A percentile compares a stretch with the other conserved stretches of the same genome.
phyloP scores from a whole-genome alignment of 805 yeast species.

The Sugiyamaella marilandica region DNA sequence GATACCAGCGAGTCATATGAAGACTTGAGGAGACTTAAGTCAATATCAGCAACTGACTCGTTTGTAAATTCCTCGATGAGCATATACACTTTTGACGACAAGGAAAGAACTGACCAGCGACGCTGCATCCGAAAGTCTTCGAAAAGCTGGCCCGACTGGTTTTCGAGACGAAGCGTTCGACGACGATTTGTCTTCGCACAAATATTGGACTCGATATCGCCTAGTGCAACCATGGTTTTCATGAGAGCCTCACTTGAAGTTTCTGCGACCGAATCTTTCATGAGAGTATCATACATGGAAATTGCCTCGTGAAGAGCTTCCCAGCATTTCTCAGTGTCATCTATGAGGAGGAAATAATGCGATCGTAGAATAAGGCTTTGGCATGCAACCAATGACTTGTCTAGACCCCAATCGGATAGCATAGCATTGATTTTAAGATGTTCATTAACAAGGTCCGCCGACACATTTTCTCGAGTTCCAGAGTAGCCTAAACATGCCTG shows the following conservation, averaged over 20 bases:
- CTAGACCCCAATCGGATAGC: background rate
- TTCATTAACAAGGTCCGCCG: background rate
- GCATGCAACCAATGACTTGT: background rate
- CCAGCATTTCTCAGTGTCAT: slow-evolving; percentile 2
- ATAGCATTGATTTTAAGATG: slow-evolving; percentile 4
- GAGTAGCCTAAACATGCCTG: background rate
- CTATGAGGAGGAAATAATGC: background rate
- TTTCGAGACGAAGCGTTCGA: slow-evolving; percentile 3
- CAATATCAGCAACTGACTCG: background rate
- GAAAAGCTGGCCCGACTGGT: background rate
- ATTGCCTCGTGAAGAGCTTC: slow-evolving; percentile 4
- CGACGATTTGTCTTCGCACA: slow-evolving; percentile 5
- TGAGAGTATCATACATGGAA: background rate
- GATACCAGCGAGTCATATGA: background rate
- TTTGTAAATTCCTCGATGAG: background rate
- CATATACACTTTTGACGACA: background rate
- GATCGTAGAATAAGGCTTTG: slow-evolving; percentile 4
- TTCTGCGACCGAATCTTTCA: background rate
- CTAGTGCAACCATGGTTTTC: slow-evolving; percentile 3
- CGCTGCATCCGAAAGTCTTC: slow-evolving; percentile 6
- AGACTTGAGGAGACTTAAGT: background rate
- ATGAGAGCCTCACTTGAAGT: background rate
- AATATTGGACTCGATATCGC: slow-evolving; percentile 5
- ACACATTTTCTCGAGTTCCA: background rate
- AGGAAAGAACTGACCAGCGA: background rate